These are phyloP conservation scores for Furcasterigmium furcatum DNA, from an alignment of 2,329 filamentous ascomycete species.

Conservation along the genomic window DNA sequence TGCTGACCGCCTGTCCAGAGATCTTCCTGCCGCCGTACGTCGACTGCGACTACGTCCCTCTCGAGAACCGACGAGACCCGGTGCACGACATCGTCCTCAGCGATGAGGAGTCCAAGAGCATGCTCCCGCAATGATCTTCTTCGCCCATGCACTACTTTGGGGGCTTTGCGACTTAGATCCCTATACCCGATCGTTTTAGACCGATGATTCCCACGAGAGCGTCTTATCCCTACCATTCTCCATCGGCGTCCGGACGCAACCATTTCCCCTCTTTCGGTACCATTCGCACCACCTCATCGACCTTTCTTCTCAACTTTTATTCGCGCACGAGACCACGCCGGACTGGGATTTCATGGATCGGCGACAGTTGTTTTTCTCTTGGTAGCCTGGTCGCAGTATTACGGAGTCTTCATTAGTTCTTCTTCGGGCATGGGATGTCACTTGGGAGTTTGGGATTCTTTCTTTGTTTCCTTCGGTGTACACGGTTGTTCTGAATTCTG, in stretches of 20 bases:
- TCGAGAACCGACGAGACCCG: slow-evolving; percentile 73
- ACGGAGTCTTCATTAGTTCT: background rate
- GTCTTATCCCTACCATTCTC: slow-evolving; percentile 7
- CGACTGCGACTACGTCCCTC: slow-evolving; percentile 70
- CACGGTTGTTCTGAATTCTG: no score
- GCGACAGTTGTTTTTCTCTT: background rate
- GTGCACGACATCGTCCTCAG: slow-evolving; percentile 75
- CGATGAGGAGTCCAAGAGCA: slow-evolving; percentile 70
- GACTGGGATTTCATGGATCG: slow-evolving; percentile 3
- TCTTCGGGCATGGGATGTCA: background rate
- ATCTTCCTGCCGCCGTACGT: slow-evolving; percentile 79
- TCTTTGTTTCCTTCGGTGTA: no score
- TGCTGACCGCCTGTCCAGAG: slow-evolving; percentile 42
- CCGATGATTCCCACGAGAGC: slow-evolving; percentile 15
- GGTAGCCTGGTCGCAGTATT: background rate
- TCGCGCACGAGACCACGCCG: slow-evolving; percentile 8
- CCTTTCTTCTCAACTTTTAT: slow-evolving; percentile 4
- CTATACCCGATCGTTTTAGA: slow-evolving; percentile 15
- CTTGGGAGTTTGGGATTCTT: background rate
- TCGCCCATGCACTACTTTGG: background rate
- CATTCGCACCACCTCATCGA: slow-evolving; percentile 1
- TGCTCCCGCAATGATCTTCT: slow-evolving; percentile 57
- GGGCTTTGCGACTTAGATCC: background rate
- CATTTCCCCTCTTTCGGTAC: background rate
- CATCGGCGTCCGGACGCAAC: slow-evolving; percentile 10